A percentile compares a stretch with the other conserved stretches of the same genome.
Conservation (phyloP, 257 asterid genomes). For the Voacanga thouarsii region DNA sequence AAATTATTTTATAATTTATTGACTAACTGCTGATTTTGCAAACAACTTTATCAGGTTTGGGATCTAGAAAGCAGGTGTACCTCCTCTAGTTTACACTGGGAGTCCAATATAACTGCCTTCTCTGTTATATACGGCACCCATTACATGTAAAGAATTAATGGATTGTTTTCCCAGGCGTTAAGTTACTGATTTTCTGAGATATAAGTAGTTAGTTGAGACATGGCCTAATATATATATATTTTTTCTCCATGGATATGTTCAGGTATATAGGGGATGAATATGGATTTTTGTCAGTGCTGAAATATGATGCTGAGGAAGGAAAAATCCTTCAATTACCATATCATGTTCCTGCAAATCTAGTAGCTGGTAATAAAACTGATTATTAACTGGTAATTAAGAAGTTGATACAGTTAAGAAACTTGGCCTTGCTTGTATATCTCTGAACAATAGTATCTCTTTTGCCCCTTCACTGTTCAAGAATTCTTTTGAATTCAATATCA, state of each 20-base stretch:
- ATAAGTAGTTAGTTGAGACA: slow-evolving; percentile 19
- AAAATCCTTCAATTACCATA: slow-evolving; percentile 62
- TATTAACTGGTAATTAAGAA: slow-evolving; percentile 17
- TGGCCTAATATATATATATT: slow-evolving; percentile 23
- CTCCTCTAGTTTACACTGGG: slow-evolving; percentile 73
- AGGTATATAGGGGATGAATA: slow-evolving; percentile 93
- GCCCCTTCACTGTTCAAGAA: neutral
- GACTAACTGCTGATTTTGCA: slow-evolving; percentile 5
- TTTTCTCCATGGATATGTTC: slow-evolving; percentile 26
- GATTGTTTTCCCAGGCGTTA: slow-evolving; percentile 7
- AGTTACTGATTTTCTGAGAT: slow-evolving; percentile 7
- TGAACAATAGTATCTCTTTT: neutral
- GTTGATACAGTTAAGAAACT: slow-evolving; percentile 4
- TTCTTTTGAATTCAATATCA: neutral
- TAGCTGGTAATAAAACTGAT: slow-evolving; percentile 62
- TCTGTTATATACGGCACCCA: slow-evolving; percentile 67
- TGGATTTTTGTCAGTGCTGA: slow-evolving; percentile 80
- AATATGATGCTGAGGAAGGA: slow-evolving; percentile 66
- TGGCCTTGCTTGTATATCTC: neutral
- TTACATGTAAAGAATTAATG: slow-evolving; percentile 65
- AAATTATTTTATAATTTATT: neutral
- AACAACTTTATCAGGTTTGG: slow-evolving; percentile 68
- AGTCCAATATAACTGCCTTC: slow-evolving; percentile 89
- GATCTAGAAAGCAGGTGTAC: slow-evolving; percentile 76
- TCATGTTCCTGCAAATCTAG: slow-evolving; percentile 74